phyloP scores from a whole-genome alignment of 257 asterid genomes.

The Plectranthus barbatus region DNA sequence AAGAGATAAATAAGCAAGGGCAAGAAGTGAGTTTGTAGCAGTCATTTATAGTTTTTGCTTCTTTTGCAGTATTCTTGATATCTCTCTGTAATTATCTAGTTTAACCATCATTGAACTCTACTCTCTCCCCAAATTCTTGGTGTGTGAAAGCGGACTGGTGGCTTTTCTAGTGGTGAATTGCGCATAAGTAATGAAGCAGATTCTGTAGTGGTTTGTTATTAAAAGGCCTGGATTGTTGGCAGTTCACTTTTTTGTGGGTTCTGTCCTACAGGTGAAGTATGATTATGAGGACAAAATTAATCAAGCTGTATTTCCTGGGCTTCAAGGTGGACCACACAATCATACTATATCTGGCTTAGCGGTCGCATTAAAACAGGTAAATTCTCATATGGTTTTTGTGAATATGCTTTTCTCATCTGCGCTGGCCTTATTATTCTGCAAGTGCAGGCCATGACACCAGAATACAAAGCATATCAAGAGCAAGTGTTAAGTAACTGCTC shows the following conservation, averaged over 20 bases:
- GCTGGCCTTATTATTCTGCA: neutral
- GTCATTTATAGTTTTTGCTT: neutral
- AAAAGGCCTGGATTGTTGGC: neutral
- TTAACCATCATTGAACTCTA: neutral
- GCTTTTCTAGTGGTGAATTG: neutral
- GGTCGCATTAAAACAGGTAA: constrained; percentile 87
- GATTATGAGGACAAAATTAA: constrained; percentile 91
- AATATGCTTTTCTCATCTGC: neutral
- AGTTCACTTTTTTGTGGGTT: neutral
- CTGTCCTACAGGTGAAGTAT: constrained; percentile 57
- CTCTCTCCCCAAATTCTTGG: neutral
- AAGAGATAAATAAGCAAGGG: constrained; percentile 84
- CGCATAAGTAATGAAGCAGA: neutral
- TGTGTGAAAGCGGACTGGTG: neutral
- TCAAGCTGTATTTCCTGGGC: constrained; percentile 99
- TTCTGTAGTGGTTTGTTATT: neutral
- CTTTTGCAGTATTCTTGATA: constrained; percentile 3
- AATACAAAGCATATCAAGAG: constrained; percentile 84
- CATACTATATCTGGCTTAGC: constrained; percentile 96
- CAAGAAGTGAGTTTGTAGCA: constrained; percentile 57
- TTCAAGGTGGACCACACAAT: constrained; percentile 99
- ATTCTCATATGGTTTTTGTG: neutral
- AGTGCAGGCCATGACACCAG: constrained; percentile 83
- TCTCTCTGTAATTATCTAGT: neutral
- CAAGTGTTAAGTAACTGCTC: constrained; percentile 89